A percentile compares a stretch with the other conserved stretches of the same genome.
These are phyloP conservation scores for Gossypium turneri DNA, from an alignment of 345 rosid genomes.

Conservation along the genomic window DNA sequence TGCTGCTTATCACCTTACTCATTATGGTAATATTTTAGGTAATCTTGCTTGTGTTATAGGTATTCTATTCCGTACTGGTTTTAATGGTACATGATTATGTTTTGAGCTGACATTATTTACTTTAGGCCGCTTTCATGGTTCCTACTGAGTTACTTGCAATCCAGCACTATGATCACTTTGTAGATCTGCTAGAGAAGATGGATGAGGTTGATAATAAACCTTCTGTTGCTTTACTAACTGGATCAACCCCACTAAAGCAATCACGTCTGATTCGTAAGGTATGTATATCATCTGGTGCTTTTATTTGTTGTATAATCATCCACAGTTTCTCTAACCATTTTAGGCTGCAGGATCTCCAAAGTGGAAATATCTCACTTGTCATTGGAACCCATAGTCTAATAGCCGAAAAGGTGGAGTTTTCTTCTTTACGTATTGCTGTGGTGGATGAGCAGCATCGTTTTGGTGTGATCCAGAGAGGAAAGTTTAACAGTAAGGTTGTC, in stretches of 20 bases:
- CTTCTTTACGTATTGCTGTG: conserved; percentile 83
- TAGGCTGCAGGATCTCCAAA: conserved; percentile 65
- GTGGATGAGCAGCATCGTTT: conserved; percentile 98
- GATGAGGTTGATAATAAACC: conserved; percentile 58
- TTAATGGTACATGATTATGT: neutral
- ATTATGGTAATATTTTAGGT: conserved; percentile 8
- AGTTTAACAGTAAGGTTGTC: conserved; percentile 88
- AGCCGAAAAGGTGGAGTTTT: conserved; percentile 78
- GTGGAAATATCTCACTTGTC: conserved; percentile 74
- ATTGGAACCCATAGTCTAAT: conserved; percentile 96
- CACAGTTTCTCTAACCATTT: conserved; percentile 18
- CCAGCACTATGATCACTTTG: conserved; percentile 83
- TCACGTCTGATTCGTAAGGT: conserved; percentile 84
- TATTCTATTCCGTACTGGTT: neutral
- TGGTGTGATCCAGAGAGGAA: conserved; percentile 98
- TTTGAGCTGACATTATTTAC: conserved; percentile 1
- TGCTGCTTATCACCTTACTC: neutral
- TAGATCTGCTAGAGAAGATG: conserved; percentile 61
- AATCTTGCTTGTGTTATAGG: conserved; percentile 2
- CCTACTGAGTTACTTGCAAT: conserved; percentile 96
- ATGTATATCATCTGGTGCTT: conserved; percentile 29
- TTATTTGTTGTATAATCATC: conserved; percentile 16
- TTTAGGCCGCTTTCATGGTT: conserved; percentile 98
- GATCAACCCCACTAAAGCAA: conserved; percentile 79
- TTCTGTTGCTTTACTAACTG: conserved; percentile 80